phyloP scores from a whole-genome alignment of 148 eudicot species.

The Rhododendron ovatum region DNA sequence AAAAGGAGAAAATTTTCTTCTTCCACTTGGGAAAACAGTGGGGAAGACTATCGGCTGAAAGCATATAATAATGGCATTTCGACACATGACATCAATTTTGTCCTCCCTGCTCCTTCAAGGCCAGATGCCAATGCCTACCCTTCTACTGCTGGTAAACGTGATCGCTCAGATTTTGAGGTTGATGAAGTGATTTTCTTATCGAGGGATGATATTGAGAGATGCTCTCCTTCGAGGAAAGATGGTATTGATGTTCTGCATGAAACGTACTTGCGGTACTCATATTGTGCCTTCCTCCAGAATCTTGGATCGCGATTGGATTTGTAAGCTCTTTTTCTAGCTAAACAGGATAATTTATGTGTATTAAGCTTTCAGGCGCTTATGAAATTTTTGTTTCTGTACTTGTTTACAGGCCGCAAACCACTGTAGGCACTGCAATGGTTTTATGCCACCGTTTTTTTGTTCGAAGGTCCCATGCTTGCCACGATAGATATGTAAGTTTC shows the following conservation, averaged over 20 bases:
- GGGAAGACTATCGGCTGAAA: constrained; percentile 30
- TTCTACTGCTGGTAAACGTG: constrained; percentile 52
- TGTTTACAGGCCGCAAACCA: constrained; percentile 85
- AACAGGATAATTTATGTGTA: not conserved
- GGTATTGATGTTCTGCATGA: constrained; percentile 83
- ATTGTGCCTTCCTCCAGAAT: constrained; percentile 85
- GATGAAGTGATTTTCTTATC: constrained; percentile 62
- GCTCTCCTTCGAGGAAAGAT: constrained; percentile 96
- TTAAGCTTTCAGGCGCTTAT: not conserved
- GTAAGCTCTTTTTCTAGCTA: constrained; percentile 42
- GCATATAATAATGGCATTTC: constrained; percentile 14
- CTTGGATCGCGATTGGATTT: constrained; percentile 74
- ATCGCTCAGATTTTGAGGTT: constrained; percentile 53
- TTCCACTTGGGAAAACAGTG: constrained; percentile 40
- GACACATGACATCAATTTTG: constrained; percentile 22
- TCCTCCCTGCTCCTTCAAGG: constrained; percentile 25
- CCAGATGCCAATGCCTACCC: constrained; percentile 36
- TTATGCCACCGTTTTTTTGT: constrained; percentile 93
- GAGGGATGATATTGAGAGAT: constrained; percentile 80
- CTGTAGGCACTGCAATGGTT: constrained; percentile 95
- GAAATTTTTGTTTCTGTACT: constrained; percentile 10
- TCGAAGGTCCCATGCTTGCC: constrained; percentile 87
- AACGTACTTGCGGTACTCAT: constrained; percentile 74
- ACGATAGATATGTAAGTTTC: constrained; percentile 94
- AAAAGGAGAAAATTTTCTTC: constrained; percentile 72